These are phyloP conservation scores for Pseudopyrenochaeta lycopersici DNA, from an alignment of 2,329 filamentous ascomycete genomes.

Conservation along the genomic window DNA sequence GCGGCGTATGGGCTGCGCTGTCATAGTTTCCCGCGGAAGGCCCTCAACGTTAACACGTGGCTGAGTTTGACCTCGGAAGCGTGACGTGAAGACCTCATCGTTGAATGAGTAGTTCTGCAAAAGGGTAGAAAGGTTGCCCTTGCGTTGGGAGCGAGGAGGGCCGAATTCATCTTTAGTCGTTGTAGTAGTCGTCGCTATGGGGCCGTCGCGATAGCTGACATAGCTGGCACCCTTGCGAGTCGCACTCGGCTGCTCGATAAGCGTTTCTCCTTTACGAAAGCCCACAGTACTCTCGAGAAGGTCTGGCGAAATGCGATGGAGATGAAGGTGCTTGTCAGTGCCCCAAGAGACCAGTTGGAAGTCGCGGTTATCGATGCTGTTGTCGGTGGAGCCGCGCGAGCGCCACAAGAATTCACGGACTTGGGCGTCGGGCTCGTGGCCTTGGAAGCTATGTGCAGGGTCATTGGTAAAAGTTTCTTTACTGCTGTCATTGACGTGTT, in stretches of 20 bases:
- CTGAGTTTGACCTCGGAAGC: constrained; percentile 13
- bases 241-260: constrained; percentile 71
- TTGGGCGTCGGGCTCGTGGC: constrained; percentile 63
- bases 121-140: constrained; percentile 37
- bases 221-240: constrained; percentile 87
- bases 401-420: constrained; percentile 95
- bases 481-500: constrained; percentile 62
- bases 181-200: constrained; percentile 25
- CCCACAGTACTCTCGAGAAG: constrained; percentile 73
- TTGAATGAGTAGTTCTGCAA: constrained; percentile 32
- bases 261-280: constrained; percentile 73
- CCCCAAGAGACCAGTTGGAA: constrained; percentile 96
- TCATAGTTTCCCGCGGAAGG: constrained; percentile 53
- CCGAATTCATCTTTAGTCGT: constrained; percentile 26
- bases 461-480: constrained; percentile 34
- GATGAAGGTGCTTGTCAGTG: constrained; percentile 80
- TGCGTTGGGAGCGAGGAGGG: constrained; percentile 26
- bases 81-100: constrained; percentile 17
- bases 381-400: constrained; percentile 70
- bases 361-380: constrained; percentile 81
- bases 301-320: constrained; percentile 75
- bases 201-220: constrained; percentile 77
- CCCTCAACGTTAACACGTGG: constrained; percentile 10
- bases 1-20: constrained; percentile 60
- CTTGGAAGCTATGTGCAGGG: constrained; percentile 59